phyloP scores from a whole-genome alignment of 2,329 filamentous ascomycete species.

The Stenocarpella maydis region DNA sequence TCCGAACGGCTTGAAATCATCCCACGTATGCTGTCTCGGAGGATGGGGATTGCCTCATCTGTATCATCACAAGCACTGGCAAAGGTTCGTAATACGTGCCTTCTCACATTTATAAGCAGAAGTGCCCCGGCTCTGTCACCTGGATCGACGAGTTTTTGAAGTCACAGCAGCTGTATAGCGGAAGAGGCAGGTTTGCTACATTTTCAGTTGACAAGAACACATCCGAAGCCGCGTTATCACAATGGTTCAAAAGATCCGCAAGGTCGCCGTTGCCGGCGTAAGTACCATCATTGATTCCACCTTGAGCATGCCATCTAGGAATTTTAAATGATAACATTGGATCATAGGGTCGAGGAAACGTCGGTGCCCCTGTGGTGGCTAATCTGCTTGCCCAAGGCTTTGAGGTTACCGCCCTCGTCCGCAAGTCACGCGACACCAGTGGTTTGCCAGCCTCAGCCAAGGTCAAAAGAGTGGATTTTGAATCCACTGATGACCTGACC shows the following conservation, averaged over 20 bases:
- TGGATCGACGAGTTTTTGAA: background rate
- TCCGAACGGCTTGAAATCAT: too few relatives aligned
- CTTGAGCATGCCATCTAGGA: too few relatives aligned
- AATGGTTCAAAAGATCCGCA: conserved; percentile 1
- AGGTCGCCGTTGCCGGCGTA: conserved; percentile 3
- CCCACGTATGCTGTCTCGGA: background rate
- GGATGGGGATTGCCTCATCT: background rate
- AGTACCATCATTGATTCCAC: background rate
- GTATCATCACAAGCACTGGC: background rate
- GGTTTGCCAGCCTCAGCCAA: background rate
- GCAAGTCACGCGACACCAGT: conserved; percentile 10
- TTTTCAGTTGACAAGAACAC: background rate
- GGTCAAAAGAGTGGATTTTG: conserved; percentile 7
- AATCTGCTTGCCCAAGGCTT: conserved; percentile 6
- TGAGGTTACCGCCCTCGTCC: background rate
- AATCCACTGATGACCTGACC: conserved; percentile 2
- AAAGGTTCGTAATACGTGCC: background rate
- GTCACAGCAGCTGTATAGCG: background rate
- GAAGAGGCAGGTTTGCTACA: background rate
- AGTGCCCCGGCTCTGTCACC: too few relatives aligned
- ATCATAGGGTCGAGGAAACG: background rate
- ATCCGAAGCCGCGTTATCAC: background rate
- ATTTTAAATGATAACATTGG: background rate
- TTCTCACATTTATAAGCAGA: background rate
- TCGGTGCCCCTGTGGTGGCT: conserved; percentile 1